These are phyloP conservation scores for Hirsutella thompsonii DNA, from an alignment of 2,329 filamentous ascomycete genomes.

Conservation along the genomic window DNA sequence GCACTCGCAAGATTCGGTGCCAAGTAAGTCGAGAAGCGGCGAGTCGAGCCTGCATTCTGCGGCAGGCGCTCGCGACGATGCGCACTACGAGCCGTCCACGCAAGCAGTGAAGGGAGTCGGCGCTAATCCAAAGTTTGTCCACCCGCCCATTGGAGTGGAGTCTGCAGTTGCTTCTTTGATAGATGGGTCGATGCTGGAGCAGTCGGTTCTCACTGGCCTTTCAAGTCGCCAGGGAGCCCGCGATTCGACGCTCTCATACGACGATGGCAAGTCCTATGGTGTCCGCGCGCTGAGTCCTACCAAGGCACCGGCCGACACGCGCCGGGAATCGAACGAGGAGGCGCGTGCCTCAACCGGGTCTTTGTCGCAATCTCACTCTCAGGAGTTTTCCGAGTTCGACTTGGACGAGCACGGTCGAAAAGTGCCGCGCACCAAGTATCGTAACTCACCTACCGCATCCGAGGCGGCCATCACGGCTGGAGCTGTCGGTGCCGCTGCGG, in stretches of 20 bases:
- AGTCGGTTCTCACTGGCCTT: slow-evolving; percentile 54
- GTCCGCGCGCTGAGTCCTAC: slow-evolving; percentile 24
- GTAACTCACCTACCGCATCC: slow-evolving; percentile 40
- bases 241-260: slow-evolving; percentile 23
- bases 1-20: slow-evolving; percentile 19
- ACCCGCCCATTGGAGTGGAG: slow-evolving; percentile 62
- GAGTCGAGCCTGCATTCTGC: slow-evolving; percentile 38
- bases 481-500: slow-evolving; percentile 39
- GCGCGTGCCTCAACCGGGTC: slow-evolving; percentile 25
- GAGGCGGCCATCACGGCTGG: slow-evolving; percentile 45
- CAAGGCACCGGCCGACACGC: slow-evolving; percentile 27
- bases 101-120: slow-evolving; percentile 60
- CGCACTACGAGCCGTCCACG: slow-evolving; percentile 44
- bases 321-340: slow-evolving; percentile 25
- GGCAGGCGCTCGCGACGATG: slow-evolving; percentile 44
- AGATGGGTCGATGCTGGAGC: slow-evolving; percentile 57
- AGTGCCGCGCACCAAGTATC: slow-evolving; percentile 30
- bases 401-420: slow-evolving; percentile 46
- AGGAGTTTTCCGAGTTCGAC: slow-evolving; percentile 42
- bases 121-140: slow-evolving; percentile 64
- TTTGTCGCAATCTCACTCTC: slow-evolving; percentile 25
- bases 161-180: slow-evolving; percentile 81
- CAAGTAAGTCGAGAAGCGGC: slow-evolving; percentile 30
- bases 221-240: slow-evolving; percentile 32
- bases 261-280: slow-evolving; percentile 17